Conservation (phyloP, 305 asterid species). For the Solanum chacoense region DNA sequence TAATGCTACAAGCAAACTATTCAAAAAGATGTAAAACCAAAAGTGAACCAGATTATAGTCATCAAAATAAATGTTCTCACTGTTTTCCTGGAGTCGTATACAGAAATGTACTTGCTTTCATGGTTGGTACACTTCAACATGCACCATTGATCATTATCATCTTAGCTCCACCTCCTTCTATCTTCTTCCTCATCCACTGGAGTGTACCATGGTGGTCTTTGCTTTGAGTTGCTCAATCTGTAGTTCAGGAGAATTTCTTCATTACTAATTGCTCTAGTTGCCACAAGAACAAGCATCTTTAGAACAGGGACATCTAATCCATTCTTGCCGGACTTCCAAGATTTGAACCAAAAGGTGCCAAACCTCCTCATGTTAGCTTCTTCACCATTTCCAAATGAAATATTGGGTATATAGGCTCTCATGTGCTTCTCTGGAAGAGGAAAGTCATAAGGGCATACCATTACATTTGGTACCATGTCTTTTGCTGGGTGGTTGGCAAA, state of each 20-base stretch:
- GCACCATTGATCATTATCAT: neutral
- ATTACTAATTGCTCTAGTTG: constrained; percentile 47
- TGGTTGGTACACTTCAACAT: neutral
- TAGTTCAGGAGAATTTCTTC: constrained; percentile 80
- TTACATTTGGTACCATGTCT: constrained; percentile 58
- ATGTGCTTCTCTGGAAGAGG: constrained; percentile 52
- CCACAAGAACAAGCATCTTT: constrained; percentile 64
- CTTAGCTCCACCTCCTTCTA: constrained; percentile 78
- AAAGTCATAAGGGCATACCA: constrained; percentile 84
- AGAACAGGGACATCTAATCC: constrained; percentile 33
- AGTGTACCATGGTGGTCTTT: constrained; percentile 74
- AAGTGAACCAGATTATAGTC: neutral
- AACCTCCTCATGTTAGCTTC: constrained; percentile 64
- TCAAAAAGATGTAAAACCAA: neutral
- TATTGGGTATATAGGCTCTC: constrained; percentile 73
- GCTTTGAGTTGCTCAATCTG: constrained; percentile 80
- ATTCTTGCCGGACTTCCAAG: constrained; percentile 36
- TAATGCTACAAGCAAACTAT: neutral
- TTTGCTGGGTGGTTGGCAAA: constrained; percentile 82
- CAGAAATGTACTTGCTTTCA: neutral
- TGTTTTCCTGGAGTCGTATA: neutral
- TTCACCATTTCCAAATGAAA: constrained; percentile 56
- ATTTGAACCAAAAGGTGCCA: constrained; percentile 90
- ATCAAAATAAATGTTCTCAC: neutral
- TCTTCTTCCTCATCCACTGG: constrained; percentile 96